Evolutionary conservation across 176 grass and related monocot genomes (phyloP), one percentile per base, ranked within the genome.

Genomic region (Neostapfia colusana): DNA sequence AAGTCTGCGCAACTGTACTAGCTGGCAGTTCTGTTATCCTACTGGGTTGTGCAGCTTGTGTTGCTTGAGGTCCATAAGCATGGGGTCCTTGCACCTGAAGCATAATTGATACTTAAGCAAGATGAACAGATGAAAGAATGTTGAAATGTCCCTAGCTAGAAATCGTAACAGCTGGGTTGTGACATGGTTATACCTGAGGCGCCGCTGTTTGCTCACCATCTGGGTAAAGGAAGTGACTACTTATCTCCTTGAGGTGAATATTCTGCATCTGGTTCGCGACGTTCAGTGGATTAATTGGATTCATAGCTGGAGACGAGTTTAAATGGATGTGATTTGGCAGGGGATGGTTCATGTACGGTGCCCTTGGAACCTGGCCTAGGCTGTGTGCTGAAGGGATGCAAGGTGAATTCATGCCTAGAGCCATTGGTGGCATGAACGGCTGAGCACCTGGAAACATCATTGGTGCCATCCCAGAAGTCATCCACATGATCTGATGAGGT

Each of bases 401-500:
- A 56, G 77, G 38, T 57, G 74, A 83, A 79, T 63, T 85, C 71
- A 87, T 83, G 67, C 80, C 87, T 70, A 87, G 69, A n/a, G 75
- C 89, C 78, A 97, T 87, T 25, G 83, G 72, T 48, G 86, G 20
- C 82, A 95, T 88, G 72, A 86, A 95, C 63, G 85, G 91, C 62
- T 92, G 87, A 65, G 74, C 15, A 65, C 83, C 87, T 8, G 89
- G 89, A 83, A 90, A 92, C 83, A 95, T 92, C 87, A 95, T 90
- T 0, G 89, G 89, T 3, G 78, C 79, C 89, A 90, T 83, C 72
- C 95, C 85, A 8, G 80, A 82, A 71, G 91, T 89, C 91, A 95
- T 87, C 91, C 95, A 99, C 95, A 99, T 92, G 20, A 99, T 86
- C 95, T 95, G 89, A 58, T 95, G 85, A 45, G 41, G 58, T 6